Evolutionary conservation across 2,329 filamentous ascomycete species (phyloP), one percentile per base, ranked within the genome.

Genomic region (Talaromyces albobiverticillius): DNA sequence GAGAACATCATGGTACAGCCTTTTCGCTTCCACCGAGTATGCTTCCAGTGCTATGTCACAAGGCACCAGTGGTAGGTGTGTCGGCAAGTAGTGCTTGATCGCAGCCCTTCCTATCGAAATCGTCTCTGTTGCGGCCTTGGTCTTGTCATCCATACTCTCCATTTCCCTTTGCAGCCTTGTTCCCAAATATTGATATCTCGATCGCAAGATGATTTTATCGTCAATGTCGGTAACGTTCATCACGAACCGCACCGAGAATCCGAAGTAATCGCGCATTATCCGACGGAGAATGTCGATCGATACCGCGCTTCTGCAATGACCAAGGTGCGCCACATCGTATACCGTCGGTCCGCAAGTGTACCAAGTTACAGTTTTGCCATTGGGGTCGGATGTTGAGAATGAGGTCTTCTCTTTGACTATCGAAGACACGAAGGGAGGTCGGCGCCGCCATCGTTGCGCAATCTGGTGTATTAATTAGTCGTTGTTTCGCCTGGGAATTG

Each of bases 151-250:
- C 42, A 46, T 46, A 31, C 42, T 46, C 42, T 46, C 42, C 42
- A 46, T 77, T 34, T 76, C 65, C 2, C 69, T 66, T 50, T 88
- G 84, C 68, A 89, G 86, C 57, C 93, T 82, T 45, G 72, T 75
- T 54, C 96, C 85, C 34, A 96, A 74, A 67, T 90, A 83, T 65
- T 94, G 87, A 72, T 93, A 85, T 65, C 92, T 80, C 13, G 88
- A 83, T 54, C 81, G 76, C 11, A 86, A 68, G 58, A 85, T 85
- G 64, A 85, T 88, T 79, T 88, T 88, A 71, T 89, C 85, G 61
- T 90, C 88, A 42, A 93, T 82, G 64, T 93, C 91, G 23, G 90
- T 95, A 59, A 94, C 90, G 74, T 95, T 95, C 87, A 95, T 94
- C 60, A 95, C 89, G 74, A 95, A 95, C 57, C 86, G 84, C 60